phyloP scores from a whole-genome alignment of 148 eudicot genomes.

The Dysphania ambrosioides region DNA sequence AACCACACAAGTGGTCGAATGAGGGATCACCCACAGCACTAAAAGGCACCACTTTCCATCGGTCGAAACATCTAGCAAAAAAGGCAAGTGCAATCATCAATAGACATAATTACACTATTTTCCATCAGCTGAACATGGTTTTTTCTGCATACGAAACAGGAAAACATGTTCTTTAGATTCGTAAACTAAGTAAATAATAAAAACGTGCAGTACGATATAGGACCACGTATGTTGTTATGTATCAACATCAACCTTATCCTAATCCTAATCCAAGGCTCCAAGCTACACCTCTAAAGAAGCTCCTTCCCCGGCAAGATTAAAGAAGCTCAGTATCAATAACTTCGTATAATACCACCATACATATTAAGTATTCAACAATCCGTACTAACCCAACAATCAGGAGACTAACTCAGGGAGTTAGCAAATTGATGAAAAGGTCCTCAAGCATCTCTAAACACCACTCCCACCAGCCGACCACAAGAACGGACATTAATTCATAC shows the following conservation, averaged over 20 bases:
- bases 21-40: conserved; percentile 70
- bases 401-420: background rate
- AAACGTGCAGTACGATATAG: background rate
- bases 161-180: too few relatives aligned
- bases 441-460: too few relatives aligned
- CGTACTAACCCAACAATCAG: background rate
- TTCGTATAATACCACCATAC: background rate
- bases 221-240: background rate
- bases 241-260: background rate
- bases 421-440: too few relatives aligned
- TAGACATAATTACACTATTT: background rate
- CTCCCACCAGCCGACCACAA: too few relatives aligned
- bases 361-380: too few relatives aligned
- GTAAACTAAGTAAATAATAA: background rate
- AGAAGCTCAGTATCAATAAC: background rate
- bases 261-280: too few relatives aligned
- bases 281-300: background rate
- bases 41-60: conserved; percentile 85
- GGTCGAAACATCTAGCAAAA: conserved; percentile 57
- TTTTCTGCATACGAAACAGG: background rate
- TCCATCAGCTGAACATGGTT: background rate
- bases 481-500: too few relatives aligned
- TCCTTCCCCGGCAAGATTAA: background rate
- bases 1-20: conserved; percentile 36
- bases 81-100: conserved; percentile 12